Conservation (phyloP, 2,329 filamentous ascomycete species). For the Monosporascus sp. region DNA sequence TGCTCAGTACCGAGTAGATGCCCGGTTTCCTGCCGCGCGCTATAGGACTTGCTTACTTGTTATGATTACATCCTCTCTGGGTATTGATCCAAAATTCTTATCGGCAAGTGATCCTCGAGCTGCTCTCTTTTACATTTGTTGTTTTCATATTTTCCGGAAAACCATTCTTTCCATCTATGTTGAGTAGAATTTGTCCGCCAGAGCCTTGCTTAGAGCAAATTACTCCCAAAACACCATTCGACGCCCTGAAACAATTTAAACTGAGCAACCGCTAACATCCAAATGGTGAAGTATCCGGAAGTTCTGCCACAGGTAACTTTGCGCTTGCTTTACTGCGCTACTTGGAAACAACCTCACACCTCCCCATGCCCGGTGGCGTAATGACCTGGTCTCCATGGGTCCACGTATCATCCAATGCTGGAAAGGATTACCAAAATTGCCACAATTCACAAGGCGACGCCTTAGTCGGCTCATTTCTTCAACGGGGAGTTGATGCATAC, state of each 20-base stretch:
- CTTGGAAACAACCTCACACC: constrained; percentile 1
- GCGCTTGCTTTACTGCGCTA: constrained; percentile 6
- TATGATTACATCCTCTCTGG: constrained; percentile 8
- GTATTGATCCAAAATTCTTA: not conserved
- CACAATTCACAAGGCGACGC: too few species aligned
- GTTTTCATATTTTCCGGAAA: too few species aligned
- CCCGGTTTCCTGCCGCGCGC: constrained; percentile 15
- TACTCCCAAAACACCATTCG: too few species aligned
- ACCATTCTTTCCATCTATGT: too few species aligned
- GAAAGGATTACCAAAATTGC: constrained; percentile 1
- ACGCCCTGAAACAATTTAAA: too few species aligned
- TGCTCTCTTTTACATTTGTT: too few species aligned
- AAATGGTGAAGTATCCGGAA: constrained; percentile 4
- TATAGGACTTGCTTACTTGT: constrained; percentile 15
- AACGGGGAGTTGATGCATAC: not conserved
- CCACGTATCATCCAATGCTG: constrained; percentile 7
- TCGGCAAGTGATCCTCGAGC: not conserved
- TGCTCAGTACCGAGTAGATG: constrained; percentile 14
- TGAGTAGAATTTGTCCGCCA: too few species aligned
- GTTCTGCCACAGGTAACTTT: constrained; percentile 8
- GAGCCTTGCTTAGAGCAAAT: too few species aligned
- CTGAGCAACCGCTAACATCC: too few species aligned
- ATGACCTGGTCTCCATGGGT: constrained; percentile 15
- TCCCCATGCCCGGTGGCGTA: constrained; percentile 7
- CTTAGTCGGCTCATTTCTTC: not conserved